A percentile compares a stretch with the other conserved stretches of the same genome.
These are phyloP conservation scores for Serendipita vermifera DNA, from an alignment of 768 basidiomycete species.

Conservation along the genomic window DNA sequence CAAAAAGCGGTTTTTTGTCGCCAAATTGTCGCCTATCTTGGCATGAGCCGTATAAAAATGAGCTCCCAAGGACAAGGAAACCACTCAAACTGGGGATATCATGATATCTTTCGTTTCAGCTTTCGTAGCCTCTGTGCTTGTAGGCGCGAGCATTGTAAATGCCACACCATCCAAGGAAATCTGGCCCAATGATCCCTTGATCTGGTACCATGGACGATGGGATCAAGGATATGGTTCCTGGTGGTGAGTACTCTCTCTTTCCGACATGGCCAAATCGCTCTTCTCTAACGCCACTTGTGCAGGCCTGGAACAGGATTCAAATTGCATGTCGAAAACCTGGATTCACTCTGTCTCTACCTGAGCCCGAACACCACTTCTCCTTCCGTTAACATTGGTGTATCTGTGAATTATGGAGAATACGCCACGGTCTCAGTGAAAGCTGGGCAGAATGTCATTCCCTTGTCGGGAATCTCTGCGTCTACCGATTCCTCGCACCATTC, in stretches of 20 bases:
- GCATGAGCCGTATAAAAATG: too few relatives aligned
- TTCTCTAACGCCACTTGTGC: too few relatives aligned
- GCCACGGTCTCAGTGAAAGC: slow-evolving; percentile 34
- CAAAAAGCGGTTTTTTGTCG: too few relatives aligned
- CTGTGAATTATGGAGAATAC: slow-evolving; percentile 36
- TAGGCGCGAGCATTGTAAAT: too few relatives aligned
- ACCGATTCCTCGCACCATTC: too few relatives aligned
- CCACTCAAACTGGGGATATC: too few relatives aligned
- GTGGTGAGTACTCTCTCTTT: slow-evolving; percentile 41
- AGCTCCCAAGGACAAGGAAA: too few relatives aligned
- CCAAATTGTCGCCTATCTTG: too few relatives aligned
- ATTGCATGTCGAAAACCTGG: slow-evolving; percentile 32
- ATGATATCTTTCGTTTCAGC: too few relatives aligned
- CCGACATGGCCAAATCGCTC: too few relatives aligned
- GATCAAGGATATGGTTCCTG: slow-evolving; percentile 40
- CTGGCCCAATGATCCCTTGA: not conserved
- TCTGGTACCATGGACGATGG: slow-evolving; percentile 28
- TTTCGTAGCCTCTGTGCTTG: too few relatives aligned
- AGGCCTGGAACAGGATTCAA: slow-evolving; percentile 47
- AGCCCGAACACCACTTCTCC: slow-evolving; percentile 39
- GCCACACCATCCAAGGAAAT: too few relatives aligned
- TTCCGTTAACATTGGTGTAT: slow-evolving; percentile 35
- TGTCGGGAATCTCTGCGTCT: slow-evolving; percentile 15
- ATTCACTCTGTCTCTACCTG: slow-evolving; percentile 32
- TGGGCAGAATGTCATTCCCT: slow-evolving; percentile 34